Percentiles rank a stretch among this genome's conserved stretches.
These are phyloP conservation scores for Solanum virginianum DNA, from an alignment of 257 asterid genomes.

Conservation along the genomic window DNA sequence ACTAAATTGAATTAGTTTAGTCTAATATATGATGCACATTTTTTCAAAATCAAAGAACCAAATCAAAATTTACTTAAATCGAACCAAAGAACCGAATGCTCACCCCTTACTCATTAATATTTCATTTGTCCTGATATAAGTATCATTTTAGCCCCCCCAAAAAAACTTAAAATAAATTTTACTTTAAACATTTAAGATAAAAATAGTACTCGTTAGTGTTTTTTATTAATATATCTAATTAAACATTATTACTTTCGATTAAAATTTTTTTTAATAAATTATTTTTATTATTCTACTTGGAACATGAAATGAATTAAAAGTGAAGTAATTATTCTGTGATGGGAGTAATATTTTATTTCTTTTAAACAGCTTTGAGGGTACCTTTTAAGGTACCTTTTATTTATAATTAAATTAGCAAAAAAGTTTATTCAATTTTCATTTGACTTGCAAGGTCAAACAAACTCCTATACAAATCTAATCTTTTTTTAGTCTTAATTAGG, in stretches of 20 bases:
- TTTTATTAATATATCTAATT: too few relatives aligned
- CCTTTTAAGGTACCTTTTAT: neutral
- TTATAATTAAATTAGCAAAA: neutral
- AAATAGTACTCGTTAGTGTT: neutral
- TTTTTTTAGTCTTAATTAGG: neutral
- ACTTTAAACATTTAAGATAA: too few relatives aligned
- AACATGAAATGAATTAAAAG: too few relatives aligned
- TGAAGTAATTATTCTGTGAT: neutral
- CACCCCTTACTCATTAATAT: neutral
- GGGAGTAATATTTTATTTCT: neutral
- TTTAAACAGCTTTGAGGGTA: neutral
- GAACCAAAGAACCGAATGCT: too few relatives aligned
- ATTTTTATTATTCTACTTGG: too few relatives aligned
- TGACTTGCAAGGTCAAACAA: neutral
- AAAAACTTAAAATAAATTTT: too few relatives aligned
- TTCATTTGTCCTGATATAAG: neutral
- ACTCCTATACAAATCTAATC: neutral
- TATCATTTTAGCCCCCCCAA: neutral
- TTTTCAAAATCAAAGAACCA: too few relatives aligned
- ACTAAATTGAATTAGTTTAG: too few relatives aligned
- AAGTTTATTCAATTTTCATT: neutral
- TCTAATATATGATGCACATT: too few relatives aligned
- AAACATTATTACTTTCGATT: too few relatives aligned
- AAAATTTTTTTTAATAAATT: neutral
- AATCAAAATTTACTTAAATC: too few relatives aligned